A percentile compares a stretch with the other conserved stretches of the same genome.
Evolutionary conservation across 352 stramenopile species (phyloP).

Genomic region (Phytophthora foliorum): DNA sequence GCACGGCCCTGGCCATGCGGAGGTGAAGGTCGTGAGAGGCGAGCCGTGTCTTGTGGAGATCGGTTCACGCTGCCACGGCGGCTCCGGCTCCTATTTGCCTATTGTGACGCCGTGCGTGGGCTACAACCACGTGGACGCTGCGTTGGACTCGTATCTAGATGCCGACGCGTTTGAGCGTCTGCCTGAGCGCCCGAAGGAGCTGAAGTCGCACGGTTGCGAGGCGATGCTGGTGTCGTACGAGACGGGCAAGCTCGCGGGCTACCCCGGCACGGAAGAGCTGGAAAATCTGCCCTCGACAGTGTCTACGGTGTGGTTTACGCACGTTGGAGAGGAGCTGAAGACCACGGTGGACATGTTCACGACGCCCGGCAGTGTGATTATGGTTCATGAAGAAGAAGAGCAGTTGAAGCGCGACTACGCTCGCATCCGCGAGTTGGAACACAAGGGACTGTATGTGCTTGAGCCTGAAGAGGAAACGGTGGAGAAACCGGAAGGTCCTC

Average conservation of each 20-base stretch:
- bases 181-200: slow-evolving; percentile 56
- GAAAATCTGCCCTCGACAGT: slow-evolving; percentile 90
- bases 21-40: slow-evolving; percentile 86
- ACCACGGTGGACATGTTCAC: slow-evolving; percentile 93
- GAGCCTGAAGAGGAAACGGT: slow-evolving; percentile 31
- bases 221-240: slow-evolving; percentile 94
- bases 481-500: slow-evolving; percentile 20
- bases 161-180: slow-evolving; percentile 63
- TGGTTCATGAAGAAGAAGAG: slow-evolving; percentile 83
- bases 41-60: slow-evolving; percentile 96
- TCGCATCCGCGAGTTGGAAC: slow-evolving; percentile 87
- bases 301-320: slow-evolving; percentile 77
- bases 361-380: slow-evolving; percentile 84
- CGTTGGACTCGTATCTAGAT: slow-evolving; percentile 90
- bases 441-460: slow-evolving; percentile 71
- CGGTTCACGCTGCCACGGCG: slow-evolving; percentile 95
- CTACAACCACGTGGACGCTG: slow-evolving; percentile 95
- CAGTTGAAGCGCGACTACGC: slow-evolving; percentile 87
- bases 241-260: slow-evolving; percentile 83
- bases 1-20: slow-evolving; percentile 86
- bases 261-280: slow-evolving; percentile 89
- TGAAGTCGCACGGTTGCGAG: slow-evolving; percentile 90
- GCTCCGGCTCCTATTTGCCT: slow-evolving; percentile 93
- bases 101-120: slow-evolving; percentile 91
- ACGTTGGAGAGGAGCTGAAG: slow-evolving; percentile 64